phyloP scores from a whole-genome alignment of 2,329 filamentous ascomycete species.

The Fusarium oxysporum region DNA sequence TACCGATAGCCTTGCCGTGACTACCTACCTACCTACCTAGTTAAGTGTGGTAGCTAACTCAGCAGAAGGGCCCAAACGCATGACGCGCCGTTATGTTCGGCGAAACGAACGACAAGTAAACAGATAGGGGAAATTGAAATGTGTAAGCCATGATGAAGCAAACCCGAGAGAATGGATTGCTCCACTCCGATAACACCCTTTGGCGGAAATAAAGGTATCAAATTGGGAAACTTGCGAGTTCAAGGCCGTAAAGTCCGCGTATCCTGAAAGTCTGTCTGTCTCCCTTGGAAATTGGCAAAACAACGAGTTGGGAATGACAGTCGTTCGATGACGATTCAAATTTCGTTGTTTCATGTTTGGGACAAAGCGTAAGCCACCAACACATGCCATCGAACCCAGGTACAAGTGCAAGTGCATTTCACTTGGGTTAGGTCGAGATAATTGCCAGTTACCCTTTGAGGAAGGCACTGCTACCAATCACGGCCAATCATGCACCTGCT shows the following conservation, averaged over 20 bases:
- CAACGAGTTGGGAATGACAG: background rate
- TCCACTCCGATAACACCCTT: slow-evolving; percentile 26
- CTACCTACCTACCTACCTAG: background rate
- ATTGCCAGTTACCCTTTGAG: slow-evolving; percentile 15
- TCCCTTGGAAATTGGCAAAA: slow-evolving; percentile 22
- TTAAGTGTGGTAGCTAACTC: background rate
- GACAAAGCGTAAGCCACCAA: slow-evolving; percentile 26
- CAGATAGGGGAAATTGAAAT: slow-evolving; percentile 23
- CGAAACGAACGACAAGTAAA: background rate
- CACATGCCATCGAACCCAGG: slow-evolving; percentile 1
- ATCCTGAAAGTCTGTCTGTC: background rate
- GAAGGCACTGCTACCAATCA: slow-evolving; percentile 2
- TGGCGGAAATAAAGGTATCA: slow-evolving; percentile 20
- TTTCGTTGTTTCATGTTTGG: slow-evolving; percentile 10
- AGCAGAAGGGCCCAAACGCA: background rate
- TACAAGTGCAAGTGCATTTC: slow-evolving; percentile 3
- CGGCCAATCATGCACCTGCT: background rate
- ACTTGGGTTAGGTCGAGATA: background rate
- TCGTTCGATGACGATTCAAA: slow-evolving; percentile 9
- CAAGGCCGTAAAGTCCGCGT: slow-evolving; percentile 8
- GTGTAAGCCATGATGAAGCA: slow-evolving; percentile 16
- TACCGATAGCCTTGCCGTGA: slow-evolving; percentile 22
- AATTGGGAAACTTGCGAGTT: slow-evolving; percentile 8
- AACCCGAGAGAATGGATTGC: slow-evolving; percentile 28
- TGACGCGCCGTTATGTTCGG: slow-evolving; percentile 2